Evolutionary conservation across 2,329 filamentous ascomycete species (phyloP), one percentile per base, ranked within the genome.

Genomic region (Acephala macrosclerotiorum): DNA sequence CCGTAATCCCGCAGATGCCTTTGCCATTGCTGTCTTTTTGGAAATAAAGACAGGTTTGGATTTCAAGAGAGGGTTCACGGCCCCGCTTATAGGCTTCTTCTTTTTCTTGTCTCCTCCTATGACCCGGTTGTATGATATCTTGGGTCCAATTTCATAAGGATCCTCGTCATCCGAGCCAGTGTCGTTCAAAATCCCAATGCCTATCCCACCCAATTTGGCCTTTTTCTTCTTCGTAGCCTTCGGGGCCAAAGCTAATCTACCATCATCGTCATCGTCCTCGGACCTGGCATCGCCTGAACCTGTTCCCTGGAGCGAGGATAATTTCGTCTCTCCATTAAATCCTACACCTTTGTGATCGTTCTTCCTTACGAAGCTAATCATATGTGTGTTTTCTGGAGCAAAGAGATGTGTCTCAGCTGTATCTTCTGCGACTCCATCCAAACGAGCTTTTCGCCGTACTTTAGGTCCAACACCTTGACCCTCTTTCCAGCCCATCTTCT

Each of bases 141-240:
- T 91, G 0, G 96, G 96, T 0, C 95, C 95, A 61, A 98, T 90
- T 65, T 95, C 92, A 75, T 97, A 98, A 0, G 93, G 92, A 74
- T 97, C 94, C 73, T 98, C 96, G 55, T 97, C 94, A 71, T 98
- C 96, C 4, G 95, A 97, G 12, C 94, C 94, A 22, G 90, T 96
- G 71, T 97, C 95, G 73, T 98, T 97, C 55, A 98, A 80, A 1
- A 97, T 84, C 0, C 95, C 95, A 16, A 97, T 90, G 0, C 95
- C 95, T 69, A 98, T 93, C 0, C 91, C 93, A 2, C 91, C 87
- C 60, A 84, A 84, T 1, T 73, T 76, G 65, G 75, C 80, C 65
- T 82, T 81, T 73, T 77, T 81, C 73, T 77, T 79, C 74, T 89
- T 91, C 63, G 60, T 26, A 26, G 64, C 65, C 33, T 68, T 69